phyloP scores from a whole-genome alignment of 306 rosid species.

The Morella rubra region DNA sequence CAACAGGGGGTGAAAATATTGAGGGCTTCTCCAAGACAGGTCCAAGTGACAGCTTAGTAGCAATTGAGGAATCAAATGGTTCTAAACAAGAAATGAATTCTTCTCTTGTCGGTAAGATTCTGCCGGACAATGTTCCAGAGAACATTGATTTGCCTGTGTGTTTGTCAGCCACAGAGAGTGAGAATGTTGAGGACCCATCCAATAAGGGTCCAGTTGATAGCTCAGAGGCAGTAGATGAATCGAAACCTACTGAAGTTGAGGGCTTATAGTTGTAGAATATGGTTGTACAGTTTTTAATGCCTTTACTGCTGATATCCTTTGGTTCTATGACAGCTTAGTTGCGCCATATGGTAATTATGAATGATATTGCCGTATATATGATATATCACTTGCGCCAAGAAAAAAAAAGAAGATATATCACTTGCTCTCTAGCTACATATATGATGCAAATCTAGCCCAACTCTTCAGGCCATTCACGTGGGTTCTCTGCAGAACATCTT shows the following conservation, averaged over 20 bases:
- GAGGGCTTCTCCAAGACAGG: conserved; percentile 4
- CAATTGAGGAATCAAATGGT: conserved; percentile 11
- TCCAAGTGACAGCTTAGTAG: background rate
- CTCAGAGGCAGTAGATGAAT: conserved; percentile 8
- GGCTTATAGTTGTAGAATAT: background rate
- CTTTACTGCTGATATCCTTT: background rate
- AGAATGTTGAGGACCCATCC: background rate
- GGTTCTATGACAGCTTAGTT: conserved; percentile 8
- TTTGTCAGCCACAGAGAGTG: conserved; percentile 9
- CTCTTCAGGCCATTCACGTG: background rate
- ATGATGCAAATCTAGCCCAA: background rate
- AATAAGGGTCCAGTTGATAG: conserved; percentile 12
- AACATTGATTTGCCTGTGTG: background rate
- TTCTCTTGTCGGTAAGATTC: background rate
- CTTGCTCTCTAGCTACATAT: background rate
- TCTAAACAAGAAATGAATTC: conserved; percentile 26
- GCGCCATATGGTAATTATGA: conserved; percentile 1
- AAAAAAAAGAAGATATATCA: too few species aligned
- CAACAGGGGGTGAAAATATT: conserved; percentile 2
- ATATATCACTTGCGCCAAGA: background rate
- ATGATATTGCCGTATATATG: background rate
- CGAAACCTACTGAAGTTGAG: conserved; percentile 4
- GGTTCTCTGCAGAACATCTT: background rate
- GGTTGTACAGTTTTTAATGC: conserved; percentile 22
- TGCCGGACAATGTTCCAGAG: background rate